Conservation (phyloP, 1,139 yeast species). For the Blastobotrys arbuscula region DNA sequence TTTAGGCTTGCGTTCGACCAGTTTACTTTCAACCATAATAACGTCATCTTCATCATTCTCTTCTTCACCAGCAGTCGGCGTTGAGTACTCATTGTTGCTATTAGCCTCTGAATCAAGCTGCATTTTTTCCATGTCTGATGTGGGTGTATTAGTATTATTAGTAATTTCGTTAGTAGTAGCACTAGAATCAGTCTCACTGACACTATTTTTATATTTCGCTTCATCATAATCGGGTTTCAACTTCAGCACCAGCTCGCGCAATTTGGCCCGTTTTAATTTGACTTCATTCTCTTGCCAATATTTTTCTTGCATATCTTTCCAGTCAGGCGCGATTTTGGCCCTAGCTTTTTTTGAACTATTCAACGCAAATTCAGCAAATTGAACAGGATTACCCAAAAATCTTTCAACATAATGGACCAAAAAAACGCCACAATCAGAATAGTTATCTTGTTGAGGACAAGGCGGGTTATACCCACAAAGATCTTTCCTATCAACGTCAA, state of each 20-base stretch:
- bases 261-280: constrained; percentile 6
- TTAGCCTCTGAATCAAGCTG: not conserved
- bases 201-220: not conserved
- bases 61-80: not conserved
- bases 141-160: not conserved
- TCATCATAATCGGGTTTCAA: not conserved
- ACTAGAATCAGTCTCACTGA: not conserved
- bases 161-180: not conserved
- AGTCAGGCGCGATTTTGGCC: constrained; percentile 6
- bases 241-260: constrained; percentile 5
- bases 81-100: not conserved
- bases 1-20: constrained; percentile 1
- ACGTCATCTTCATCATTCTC: constrained; percentile 13
- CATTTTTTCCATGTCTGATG: constrained; percentile 3
- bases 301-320: constrained; percentile 15
- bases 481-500: constrained; percentile 44
- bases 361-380: constrained; percentile 50
- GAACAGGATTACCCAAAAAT: constrained; percentile 50
- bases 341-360: not conserved
- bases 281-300: constrained; percentile 19
- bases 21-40: constrained; percentile 13
- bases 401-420: constrained; percentile 71
- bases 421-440: constrained; percentile 94
- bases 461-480: constrained; percentile 43
- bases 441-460: constrained; percentile 83